Evolutionary conservation across 176 grass and related monocot species (phyloP).

Genomic region (Oryza brachyantha): DNA sequence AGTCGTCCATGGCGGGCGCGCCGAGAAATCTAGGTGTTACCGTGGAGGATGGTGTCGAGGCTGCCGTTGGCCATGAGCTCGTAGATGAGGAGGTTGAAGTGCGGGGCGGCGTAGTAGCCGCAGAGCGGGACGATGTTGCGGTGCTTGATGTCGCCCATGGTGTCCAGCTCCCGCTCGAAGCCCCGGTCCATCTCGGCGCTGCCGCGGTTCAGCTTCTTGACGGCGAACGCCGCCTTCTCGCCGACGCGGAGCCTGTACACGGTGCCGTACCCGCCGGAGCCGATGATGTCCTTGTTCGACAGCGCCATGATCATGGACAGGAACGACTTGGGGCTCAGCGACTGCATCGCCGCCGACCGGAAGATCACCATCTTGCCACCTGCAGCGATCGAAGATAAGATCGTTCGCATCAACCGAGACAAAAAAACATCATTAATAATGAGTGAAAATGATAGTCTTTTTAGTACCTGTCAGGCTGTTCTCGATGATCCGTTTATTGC

Average conservation of each 20-base stretch:
- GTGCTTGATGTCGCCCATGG: conserved; percentile 90
- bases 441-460: neutral
- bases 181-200: conserved; percentile 54
- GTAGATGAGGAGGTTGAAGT: conserved; percentile 88
- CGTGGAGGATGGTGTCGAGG: conserved; percentile 58
- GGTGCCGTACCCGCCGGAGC: conserved; percentile 65
- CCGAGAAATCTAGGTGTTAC: neutral
- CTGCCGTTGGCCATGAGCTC: conserved; percentile 87
- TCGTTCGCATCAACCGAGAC: neutral
- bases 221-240: conserved; percentile 48
- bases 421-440: neutral
- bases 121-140: conserved; percentile 63
- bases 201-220: conserved; percentile 68
- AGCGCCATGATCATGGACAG: conserved; percentile 53
- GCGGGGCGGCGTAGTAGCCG: conserved; percentile 67
- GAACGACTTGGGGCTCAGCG: conserved; percentile 57
- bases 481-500: conserved; percentile 68
- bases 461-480: conserved; percentile 51
- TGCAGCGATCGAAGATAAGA: neutral
- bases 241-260: conserved; percentile 58
- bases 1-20: no score
- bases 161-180: conserved; percentile 75
- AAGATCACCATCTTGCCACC: conserved; percentile 87
- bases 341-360: conserved; percentile 36
- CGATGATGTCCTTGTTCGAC: conserved; percentile 73